Evolutionary conservation across 495 filamentous ascomycete species (phyloP), one percentile per base, ranked within the genome.

Genomic region (Aspergillus campestris): DNA sequence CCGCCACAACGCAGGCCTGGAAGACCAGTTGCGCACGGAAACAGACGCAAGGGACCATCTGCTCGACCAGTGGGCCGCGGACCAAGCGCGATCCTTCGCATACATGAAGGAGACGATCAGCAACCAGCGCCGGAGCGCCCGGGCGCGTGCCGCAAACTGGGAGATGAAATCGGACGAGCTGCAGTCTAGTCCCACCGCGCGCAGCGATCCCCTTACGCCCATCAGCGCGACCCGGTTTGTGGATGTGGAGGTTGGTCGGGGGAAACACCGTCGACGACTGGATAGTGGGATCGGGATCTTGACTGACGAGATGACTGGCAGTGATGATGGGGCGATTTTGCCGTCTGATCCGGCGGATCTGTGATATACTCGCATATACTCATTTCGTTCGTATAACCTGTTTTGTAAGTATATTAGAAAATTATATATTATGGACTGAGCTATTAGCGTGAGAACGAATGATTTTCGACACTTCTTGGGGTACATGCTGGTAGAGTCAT

Each of bases 221-320:
- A 62, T 71, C 34, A 71, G 62, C 45, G 62, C 60, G 50, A 62
- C 59, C 6, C 56, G 70, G 7, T 74, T 70, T 42, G 60, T 66
- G 31, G 71, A 78, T 56, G 56, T 73, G 7, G 71, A 75, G 47
- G 51, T 67, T 34, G 66, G 69, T 6, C 57, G 72, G 27, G 71
- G 72, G 11, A 72, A 72, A 46, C 44, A 62, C 12, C 62, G 64
- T 13, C 46, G 73, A 38, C 69, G 71, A 38, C 70, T 80, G 50
- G 80, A 84, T 45, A 82, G 78, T 56, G 82, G 78, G 3, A 55
- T 85, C 57, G 82, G 72, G 9, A 72, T 86, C 31, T 57, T 81
- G 55, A 74, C 81, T 14, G 80, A 84, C 45, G 81, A 81, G 71
- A 65, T 42, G 64, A 24, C 52, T 18, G 44, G 32, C 0, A 7